Percentiles rank a stretch among this genome's conserved stretches.
Evolutionary conservation across 148 eudicot species (phyloP).

Genomic region (Pharnaceum exiguum): DNA sequence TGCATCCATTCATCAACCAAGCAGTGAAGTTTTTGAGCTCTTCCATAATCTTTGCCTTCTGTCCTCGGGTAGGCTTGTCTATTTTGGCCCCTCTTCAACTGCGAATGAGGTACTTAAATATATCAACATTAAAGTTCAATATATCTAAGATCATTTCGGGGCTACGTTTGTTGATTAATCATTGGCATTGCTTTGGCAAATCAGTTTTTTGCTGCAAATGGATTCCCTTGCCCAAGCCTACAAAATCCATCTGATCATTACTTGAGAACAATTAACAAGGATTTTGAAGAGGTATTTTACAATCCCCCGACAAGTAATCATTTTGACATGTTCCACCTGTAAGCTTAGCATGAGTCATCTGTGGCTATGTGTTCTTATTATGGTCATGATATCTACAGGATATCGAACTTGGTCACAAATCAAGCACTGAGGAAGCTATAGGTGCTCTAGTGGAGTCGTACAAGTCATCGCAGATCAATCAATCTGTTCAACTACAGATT

Average conservation of each 20-base stretch:
- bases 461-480: conserved; percentile 27
- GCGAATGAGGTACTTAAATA: conserved; percentile 38
- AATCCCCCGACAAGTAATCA: too few species aligned
- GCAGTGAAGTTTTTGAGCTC: conserved; percentile 57
- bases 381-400: conserved; percentile 32
- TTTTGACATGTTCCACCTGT: too few species aligned
- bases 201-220: conserved; percentile 51
- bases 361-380: not conserved
- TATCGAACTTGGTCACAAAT: conserved; percentile 18
- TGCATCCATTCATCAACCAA: conserved; percentile 76
- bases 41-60: conserved; percentile 61
- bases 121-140: not conserved
- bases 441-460: conserved; percentile 35
- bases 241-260: conserved; percentile 72
- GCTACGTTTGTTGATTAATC: not conserved
- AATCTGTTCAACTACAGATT: conserved; percentile 28
- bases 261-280: conserved; percentile 50
- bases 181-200: conserved; percentile 1
- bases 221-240: conserved; percentile 60
- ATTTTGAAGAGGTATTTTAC: conserved; percentile 48
- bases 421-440: conserved; percentile 30
- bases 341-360: not conserved
- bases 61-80: conserved; percentile 44
- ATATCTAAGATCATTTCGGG: not conserved
- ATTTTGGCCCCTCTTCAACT: conserved; percentile 42